Evolutionary conservation across 2,329 filamentous ascomycete species (phyloP), one percentile per base, ranked within the genome.

Genomic region (Lecanicillium sp.): DNA sequence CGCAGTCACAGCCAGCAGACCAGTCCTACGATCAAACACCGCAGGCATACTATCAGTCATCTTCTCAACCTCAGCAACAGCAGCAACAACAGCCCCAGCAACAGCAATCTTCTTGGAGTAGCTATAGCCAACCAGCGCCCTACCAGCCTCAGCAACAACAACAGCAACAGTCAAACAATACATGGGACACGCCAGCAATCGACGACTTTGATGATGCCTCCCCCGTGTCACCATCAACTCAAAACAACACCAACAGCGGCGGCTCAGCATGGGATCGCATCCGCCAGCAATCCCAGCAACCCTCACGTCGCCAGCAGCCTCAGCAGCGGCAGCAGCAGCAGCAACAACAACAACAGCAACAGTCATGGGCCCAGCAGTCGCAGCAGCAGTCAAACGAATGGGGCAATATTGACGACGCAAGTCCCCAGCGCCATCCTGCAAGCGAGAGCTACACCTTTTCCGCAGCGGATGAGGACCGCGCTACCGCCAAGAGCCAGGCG

Each of bases 191-290:
- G 7, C 11, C 22, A 25, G 38, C 43, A 29, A 41, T 54, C 33
- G 43, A 51, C 17, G 50, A 54, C 15, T 52, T 59, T 5, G 65
- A 68, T 28, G 65, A 70, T 40, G 65, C 62, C 28, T 71, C 68
- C 2, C 68, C 68, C 17, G 46, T 67, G 9, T 54, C 67, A 7
- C 32, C 55, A 13, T 50, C 61, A 7, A 41, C 52, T 11, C 52
- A 48, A 30, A 45, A 41, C 7, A 43, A 45, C 38, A 13, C 8
- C 25, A 33, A 14, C 38, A 37, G 28, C 37, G 43, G 50, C 8
- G 54, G 57, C 19, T 68, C 65, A 4, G 44, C 65, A 3, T 71
- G 68, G 68, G 67, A 68, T 19, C 62, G 65, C 19, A 40, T 71
- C 27, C 61, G 68, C 28, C 57, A 63, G 33, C 57, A 66, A 43